Conservation (phyloP, 805 yeast genomes). For the Metschnikowia dekortorum region DNA sequence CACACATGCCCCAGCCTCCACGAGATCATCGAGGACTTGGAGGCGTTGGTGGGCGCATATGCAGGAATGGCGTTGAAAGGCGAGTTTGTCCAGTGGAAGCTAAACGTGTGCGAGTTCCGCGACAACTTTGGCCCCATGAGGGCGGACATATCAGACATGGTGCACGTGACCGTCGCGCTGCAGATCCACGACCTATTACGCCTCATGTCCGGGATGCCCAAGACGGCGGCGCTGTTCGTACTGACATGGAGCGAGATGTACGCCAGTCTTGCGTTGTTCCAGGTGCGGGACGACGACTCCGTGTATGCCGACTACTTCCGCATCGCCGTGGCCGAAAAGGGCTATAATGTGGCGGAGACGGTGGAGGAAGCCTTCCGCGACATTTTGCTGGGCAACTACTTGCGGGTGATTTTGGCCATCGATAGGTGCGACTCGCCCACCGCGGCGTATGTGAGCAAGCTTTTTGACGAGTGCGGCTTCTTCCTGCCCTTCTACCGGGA, state of each 20-base stretch:
- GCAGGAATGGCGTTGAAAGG: conserved; percentile 35
- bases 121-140: conserved; percentile 32
- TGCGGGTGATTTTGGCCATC: conserved; percentile 54
- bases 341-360: conserved; percentile 7
- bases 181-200: conserved; percentile 41
- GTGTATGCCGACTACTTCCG: conserved; percentile 33
- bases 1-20: conserved; percentile 27
- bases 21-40: conserved; percentile 39
- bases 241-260: conserved; percentile 67
- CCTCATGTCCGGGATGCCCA: conserved; percentile 45
- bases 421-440: conserved; percentile 60
- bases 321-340: conserved; percentile 29
- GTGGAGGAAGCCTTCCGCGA: conserved; percentile 44
- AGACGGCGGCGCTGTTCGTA: conserved; percentile 49
- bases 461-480: conserved; percentile 62
- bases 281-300: conserved; percentile 44
- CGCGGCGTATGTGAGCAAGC: conserved; percentile 56
- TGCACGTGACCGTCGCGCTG: conserved; percentile 24
- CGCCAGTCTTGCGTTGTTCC: conserved; percentile 52
- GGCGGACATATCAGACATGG: conserved; percentile 20
- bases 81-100: conserved; percentile 48
- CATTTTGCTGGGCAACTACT: conserved; percentile 50
- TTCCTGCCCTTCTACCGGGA: conserved; percentile 36
- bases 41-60: conserved; percentile 37
- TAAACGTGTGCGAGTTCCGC: conserved; percentile 45